Percentiles rank a stretch among this genome's conserved stretches.
These are phyloP conservation scores for Syzygium aromaticum DNA, from an alignment of 345 rosid species.

Conservation along the genomic window DNA sequence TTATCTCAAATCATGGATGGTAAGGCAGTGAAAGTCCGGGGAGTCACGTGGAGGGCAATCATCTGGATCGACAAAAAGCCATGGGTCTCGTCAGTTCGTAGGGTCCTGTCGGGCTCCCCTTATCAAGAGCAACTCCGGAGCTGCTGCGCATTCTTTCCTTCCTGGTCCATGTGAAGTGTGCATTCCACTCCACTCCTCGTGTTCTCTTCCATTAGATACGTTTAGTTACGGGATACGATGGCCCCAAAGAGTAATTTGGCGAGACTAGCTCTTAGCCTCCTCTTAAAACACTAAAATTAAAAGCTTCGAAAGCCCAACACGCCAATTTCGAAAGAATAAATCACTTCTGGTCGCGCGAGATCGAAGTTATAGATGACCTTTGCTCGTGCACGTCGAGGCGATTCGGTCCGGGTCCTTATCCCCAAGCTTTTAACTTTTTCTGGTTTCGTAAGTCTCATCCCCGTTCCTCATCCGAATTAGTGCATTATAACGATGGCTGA, in stretches of 20 bases:
- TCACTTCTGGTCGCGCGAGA: neutral
- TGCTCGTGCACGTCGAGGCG: neutral
- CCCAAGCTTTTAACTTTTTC: neutral
- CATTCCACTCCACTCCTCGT: constrained; percentile 16
- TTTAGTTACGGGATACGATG: neutral
- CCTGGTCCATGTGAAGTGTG: constrained; percentile 4
- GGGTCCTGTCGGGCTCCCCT: neutral
- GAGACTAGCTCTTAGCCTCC: neutral
- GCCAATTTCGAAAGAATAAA: neutral
- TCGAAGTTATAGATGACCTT: neutral
- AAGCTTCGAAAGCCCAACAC: neutral
- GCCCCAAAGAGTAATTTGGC: neutral
- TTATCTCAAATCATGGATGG: neutral
- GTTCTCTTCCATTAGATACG: neutral
- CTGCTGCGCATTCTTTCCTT: neutral
- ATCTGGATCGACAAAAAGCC: neutral
- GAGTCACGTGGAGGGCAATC: neutral
- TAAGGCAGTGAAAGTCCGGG: neutral
- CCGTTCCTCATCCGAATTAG: neutral
- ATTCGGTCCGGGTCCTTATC: neutral
- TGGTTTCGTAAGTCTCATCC: neutral
- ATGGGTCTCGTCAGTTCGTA: neutral
- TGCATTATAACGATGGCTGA: neutral
- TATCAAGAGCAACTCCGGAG: neutral
- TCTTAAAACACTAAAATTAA: neutral